Percentiles rank a stretch among this genome's conserved stretches.
phyloP scores from a whole-genome alignment of 2,329 filamentous ascomycete genomes.

The Fusarium sp. region DNA sequence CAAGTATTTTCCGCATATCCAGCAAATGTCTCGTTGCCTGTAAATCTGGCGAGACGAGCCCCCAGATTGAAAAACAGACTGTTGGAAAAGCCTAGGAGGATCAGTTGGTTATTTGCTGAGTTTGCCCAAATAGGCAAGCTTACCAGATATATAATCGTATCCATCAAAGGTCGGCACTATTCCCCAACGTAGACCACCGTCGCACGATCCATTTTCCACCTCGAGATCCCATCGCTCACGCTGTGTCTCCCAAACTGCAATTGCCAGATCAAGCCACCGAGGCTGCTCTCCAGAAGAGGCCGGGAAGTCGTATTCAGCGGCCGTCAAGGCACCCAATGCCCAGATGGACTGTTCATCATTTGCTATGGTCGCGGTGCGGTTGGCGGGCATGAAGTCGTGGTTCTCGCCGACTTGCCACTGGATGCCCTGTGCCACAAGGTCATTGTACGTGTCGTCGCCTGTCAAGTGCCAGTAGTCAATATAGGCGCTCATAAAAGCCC shows the following conservation, averaged over 20 bases:
- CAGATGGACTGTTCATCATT: conserved; percentile 78
- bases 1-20: conserved; percentile 69
- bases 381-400: conserved; percentile 66
- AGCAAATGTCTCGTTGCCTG: conserved; percentile 70
- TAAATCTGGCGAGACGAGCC: conserved; percentile 76
- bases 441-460: conserved; percentile 70
- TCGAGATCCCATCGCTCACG: conserved; percentile 63
- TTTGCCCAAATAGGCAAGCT: conserved; percentile 8
- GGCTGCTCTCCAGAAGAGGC: conserved; percentile 60
- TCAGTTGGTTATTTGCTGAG: accelerated
- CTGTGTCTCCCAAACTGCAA: conserved; percentile 57
- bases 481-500: conserved; percentile 72
- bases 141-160: conserved; percentile 78
- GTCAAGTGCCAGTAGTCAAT: conserved; percentile 76
- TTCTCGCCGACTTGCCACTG: conserved; percentile 64
- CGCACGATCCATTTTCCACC: conserved; percentile 51
- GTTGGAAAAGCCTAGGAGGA: conserved; percentile 61
- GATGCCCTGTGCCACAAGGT: conserved; percentile 63
- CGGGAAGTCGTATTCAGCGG: conserved; percentile 70
- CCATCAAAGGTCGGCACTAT: conserved; percentile 76
- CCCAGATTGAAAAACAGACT: conserved; percentile 70
- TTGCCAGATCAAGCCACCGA: conserved; percentile 70
- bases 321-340: conserved; percentile 73
- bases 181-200: conserved; percentile 75
- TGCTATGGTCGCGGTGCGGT: conserved; percentile 62